Evolutionary conservation across 176 grass and related monocot species (phyloP).

Genomic region (Cymbopogon citratus): DNA sequence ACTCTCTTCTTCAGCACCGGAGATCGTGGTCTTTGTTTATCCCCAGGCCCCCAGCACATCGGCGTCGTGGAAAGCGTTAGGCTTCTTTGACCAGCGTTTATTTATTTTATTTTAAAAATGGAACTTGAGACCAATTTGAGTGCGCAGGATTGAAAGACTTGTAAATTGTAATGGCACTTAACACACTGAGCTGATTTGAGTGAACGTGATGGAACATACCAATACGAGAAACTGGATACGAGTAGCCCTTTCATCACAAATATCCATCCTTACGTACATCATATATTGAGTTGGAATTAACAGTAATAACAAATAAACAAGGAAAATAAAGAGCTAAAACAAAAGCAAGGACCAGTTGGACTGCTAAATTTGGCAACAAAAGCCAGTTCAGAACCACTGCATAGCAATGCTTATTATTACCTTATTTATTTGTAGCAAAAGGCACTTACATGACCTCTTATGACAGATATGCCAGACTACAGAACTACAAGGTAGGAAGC

Average conservation of each 20-base stretch:
- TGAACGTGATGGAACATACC: not conserved
- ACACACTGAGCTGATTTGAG: not conserved
- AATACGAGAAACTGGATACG: not conserved
- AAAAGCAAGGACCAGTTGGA: not conserved
- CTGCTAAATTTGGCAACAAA: not conserved
- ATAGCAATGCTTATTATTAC: conserved; percentile 42
- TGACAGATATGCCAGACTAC: conserved; percentile 25
- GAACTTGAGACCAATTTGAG: not conserved
- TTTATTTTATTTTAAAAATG: not conserved
- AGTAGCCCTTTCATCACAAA: not conserved
- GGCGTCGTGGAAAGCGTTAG: not conserved
- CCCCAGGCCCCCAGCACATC: not conserved
- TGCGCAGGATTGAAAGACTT: not conserved
- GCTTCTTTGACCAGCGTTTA: not conserved
- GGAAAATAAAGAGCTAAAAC: not conserved
- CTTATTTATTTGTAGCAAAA: conserved; percentile 31
- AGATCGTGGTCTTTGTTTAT: not conserved
- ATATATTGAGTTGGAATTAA: not conserved
- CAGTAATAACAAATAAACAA: not conserved
- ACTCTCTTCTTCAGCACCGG: not conserved
- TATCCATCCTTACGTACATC: not conserved
- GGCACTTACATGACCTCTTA: conserved; percentile 29
- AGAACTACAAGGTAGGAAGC: conserved; percentile 8
- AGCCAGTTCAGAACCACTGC: conserved; percentile 4
- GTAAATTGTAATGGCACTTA: not conserved